Conservation (phyloP, 1,284 basidiomycete species). For the Erythrobasidium hasegawianum region DNA sequence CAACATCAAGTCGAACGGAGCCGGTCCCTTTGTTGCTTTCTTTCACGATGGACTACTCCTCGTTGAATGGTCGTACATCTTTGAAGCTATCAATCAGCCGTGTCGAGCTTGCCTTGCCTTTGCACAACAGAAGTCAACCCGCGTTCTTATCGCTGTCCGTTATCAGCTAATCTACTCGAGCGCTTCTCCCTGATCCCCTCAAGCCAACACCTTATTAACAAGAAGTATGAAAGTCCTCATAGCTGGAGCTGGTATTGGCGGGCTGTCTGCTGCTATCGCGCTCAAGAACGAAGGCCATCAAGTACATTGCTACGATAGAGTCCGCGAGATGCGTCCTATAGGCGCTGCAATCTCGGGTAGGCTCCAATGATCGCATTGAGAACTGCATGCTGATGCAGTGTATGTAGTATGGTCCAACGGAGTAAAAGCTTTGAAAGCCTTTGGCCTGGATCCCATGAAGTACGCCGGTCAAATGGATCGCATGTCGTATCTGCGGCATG, state of each 20-base stretch:
- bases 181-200: background rate
- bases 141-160: too few relatives aligned
- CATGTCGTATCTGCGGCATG: conserved; percentile 32
- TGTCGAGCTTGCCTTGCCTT: too few relatives aligned
- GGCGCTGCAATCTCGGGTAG: conserved; percentile 33
- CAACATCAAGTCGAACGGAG: too few relatives aligned
- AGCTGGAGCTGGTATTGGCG: conserved; percentile 32
- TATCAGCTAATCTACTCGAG: too few relatives aligned
- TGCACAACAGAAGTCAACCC: too few relatives aligned
- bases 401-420: conserved; percentile 33
- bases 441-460: conserved; percentile 30
- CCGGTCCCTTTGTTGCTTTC: too few relatives aligned
- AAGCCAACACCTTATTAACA: background rate
- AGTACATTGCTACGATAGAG: conserved; percentile 27
- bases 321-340: conserved; percentile 34
- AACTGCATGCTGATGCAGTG: background rate
- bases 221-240: conserved; percentile 32
- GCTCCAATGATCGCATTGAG: too few relatives aligned
- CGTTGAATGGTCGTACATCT: too few relatives aligned
- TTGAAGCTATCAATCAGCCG: too few relatives aligned
- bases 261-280: conserved; percentile 33
- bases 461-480: conserved; percentile 32
- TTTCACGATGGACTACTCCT: too few relatives aligned
- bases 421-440: conserved; percentile 28
- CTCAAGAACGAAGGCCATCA: conserved; percentile 28